Conservation (phyloP, 2,329 filamentous ascomycete genomes). For the Beauveria sp. region DNA sequence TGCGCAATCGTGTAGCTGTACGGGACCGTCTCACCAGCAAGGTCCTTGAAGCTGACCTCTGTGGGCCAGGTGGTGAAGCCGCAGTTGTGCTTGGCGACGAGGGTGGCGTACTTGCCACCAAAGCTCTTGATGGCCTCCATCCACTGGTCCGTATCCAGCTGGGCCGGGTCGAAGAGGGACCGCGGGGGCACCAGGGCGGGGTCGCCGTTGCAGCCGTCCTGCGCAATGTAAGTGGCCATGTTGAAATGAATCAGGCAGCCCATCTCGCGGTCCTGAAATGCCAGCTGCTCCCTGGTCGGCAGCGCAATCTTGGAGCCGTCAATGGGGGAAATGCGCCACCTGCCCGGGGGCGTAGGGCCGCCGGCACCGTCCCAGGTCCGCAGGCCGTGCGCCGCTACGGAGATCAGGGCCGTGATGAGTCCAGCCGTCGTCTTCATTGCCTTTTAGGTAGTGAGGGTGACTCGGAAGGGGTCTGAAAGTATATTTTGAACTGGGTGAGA, state of each 20-base stretch:
- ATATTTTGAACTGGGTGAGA: not conserved
- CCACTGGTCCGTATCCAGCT: constrained; percentile 21
- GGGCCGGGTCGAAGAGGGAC: constrained; percentile 16
- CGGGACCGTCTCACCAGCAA: constrained; percentile 17
- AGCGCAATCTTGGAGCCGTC: constrained; percentile 21
- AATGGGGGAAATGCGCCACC: constrained; percentile 18
- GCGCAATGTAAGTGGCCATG: constrained; percentile 19
- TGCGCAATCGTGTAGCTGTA: constrained; percentile 23
- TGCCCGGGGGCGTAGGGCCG: not conserved
- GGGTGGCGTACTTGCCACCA: constrained; percentile 22
- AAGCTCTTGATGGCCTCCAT: constrained; percentile 20
- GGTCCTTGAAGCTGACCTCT: constrained; percentile 18
- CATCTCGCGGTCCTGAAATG: constrained; percentile 20
- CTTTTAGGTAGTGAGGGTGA: too few relatives aligned
- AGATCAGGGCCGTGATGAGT: not conserved
- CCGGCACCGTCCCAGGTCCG: not conserved
- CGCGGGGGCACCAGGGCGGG: constrained; percentile 17
- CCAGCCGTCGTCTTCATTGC: not conserved
- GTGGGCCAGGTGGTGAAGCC: constrained; percentile 23
- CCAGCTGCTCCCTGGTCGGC: constrained; percentile 18
- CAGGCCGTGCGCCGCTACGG: not conserved
- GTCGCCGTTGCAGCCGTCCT: constrained; percentile 21
- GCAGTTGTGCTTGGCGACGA: constrained; percentile 25
- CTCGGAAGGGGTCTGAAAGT: too few relatives aligned
- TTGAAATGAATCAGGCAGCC: constrained; percentile 21